phyloP scores from a whole-genome alignment of 192 early-diverging fungal genomes.

The Radiomyces spectabilis region DNA sequence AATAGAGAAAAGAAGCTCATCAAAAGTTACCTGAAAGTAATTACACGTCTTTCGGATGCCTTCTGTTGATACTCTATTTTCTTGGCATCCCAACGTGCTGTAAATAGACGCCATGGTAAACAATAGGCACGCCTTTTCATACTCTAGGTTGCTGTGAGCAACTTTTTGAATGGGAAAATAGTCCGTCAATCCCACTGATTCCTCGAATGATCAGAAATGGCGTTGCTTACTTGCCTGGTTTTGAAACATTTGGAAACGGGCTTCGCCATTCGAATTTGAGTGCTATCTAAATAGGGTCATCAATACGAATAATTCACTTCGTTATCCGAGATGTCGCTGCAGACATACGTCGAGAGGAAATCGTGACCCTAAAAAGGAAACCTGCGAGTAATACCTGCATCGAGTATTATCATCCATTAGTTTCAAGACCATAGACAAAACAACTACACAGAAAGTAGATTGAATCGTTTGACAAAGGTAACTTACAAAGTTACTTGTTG shows the following conservation, averaged over 20 bases:
- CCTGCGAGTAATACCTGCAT: constrained; percentile 75
- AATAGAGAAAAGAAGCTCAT: background rate
- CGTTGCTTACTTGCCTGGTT: too few relatives aligned
- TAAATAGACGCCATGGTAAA: constrained; percentile 85
- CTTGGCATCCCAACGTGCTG: constrained; percentile 64
- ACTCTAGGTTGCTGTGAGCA: constrained; percentile 65
- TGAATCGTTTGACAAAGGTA: background rate
- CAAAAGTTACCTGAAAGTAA: constrained; percentile 74
- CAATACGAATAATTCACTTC: too few relatives aligned
- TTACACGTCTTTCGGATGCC: constrained; percentile 70
- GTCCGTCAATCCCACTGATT: too few relatives aligned
- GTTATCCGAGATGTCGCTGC: too few relatives aligned
- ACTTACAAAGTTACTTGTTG: constrained; percentile 6
- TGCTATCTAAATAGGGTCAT: too few relatives aligned
- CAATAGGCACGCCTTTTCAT: constrained; percentile 74
- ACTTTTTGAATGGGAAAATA: too few relatives aligned
- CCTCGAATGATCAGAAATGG: too few relatives aligned
- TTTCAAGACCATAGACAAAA: background rate
- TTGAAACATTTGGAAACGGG: too few relatives aligned
- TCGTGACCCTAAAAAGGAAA: constrained; percentile 69
- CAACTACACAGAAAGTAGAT: background rate
- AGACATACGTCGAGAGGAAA: constrained; percentile 79
- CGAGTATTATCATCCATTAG: background rate
- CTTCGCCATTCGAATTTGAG: too few relatives aligned
- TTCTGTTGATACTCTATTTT: constrained; percentile 60